Evolutionary conservation across 2,329 filamentous ascomycete species (phyloP).

Genomic region (Trichothecium roseum): DNA sequence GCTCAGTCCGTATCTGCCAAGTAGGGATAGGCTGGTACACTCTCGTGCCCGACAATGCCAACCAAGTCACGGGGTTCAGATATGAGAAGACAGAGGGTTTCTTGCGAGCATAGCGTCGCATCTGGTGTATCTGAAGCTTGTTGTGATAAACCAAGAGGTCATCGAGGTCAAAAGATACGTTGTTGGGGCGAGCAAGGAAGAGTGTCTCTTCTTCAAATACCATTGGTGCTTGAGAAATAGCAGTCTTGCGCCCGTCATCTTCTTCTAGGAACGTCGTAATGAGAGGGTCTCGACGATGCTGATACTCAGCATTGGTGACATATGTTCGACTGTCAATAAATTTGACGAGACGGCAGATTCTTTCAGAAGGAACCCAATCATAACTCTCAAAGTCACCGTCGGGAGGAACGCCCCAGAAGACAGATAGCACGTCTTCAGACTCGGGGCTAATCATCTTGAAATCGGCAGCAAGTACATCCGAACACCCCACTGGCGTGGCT

Average conservation of each 20-base stretch:
- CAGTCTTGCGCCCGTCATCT: conserved; percentile 8
- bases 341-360: conserved; percentile 21
- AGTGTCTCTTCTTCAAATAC: conserved; percentile 17
- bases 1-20: conserved; percentile 33
- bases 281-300: conserved; percentile 24
- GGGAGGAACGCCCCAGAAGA: conserved; percentile 23
- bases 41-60: conserved; percentile 14
- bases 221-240: conserved; percentile 12
- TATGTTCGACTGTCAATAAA: conserved; percentile 14
- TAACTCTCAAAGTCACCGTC: conserved; percentile 14
- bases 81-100: conserved; percentile 11
- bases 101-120: conserved; percentile 11
- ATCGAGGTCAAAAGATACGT: conserved; percentile 20
- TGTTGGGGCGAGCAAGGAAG: conserved; percentile 16
- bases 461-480: conserved; percentile 22
- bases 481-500: conserved; percentile 17
- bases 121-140: conserved; percentile 13
- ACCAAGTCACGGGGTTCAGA: conserved; percentile 14
- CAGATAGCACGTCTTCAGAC: conserved; percentile 16
- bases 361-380: conserved; percentile 23
- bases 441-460: conserved; percentile 11
- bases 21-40: conserved; percentile 28
- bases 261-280: conserved; percentile 19
- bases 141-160: conserved; percentile 23
- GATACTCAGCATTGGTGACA: conserved; percentile 21